Evolutionary conservation across 768 basidiomycete species (phyloP), one percentile per base, ranked within the genome.

Genomic region (Lactifluus rugatus): DNA sequence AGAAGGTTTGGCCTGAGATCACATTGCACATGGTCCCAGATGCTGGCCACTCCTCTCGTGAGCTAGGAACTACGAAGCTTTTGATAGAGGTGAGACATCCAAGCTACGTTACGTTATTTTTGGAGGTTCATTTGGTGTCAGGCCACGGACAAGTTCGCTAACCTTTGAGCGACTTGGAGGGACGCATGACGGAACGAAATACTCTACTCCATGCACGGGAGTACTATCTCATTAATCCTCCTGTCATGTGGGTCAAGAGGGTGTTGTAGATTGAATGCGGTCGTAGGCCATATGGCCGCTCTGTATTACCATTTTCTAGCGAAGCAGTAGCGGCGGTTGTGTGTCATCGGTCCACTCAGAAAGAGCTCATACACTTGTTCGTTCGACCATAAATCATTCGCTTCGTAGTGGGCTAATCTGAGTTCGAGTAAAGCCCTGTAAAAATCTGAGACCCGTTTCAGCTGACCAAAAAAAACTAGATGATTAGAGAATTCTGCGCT

Each of bases 41-140:
- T 69, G 92, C 93, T 3, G 93, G 93, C 0, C 93, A 96, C 69
- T 90, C 87, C 31, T 78, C 88, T 13, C 80, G 84, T 45, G 93
- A 95, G 71, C 66, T 73, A 1, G 85, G 84, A 3, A 94, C 74
- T 10, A 73, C 81, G 26, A 82, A 82, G 69, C 70, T 85, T 54
- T 75, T 95, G 41, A 79, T 89, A 16, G 79, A 90, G 76, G 90
- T 83, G 52, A 31, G 76, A 54, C 31, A 7, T n/a, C 14, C 54
- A 1, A 46, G 11, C 34, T 14, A 9, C 19, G 10, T 21, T 51
- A 2, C n/a, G 17, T 47, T 19, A 25, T 2, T n/a, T 32, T 28
- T 16, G 4, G 7, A 31, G n/a, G 4, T 48, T 55, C 32, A 54
- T n/a, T n/a, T 48, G 13, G 52, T 28, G 10, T 37, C 58, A 78